A percentile compares a stretch with the other conserved stretches of the same genome.
phyloP scores from a whole-genome alignment of 2,329 filamentous ascomycete species.

The Aureobasidium lini region DNA sequence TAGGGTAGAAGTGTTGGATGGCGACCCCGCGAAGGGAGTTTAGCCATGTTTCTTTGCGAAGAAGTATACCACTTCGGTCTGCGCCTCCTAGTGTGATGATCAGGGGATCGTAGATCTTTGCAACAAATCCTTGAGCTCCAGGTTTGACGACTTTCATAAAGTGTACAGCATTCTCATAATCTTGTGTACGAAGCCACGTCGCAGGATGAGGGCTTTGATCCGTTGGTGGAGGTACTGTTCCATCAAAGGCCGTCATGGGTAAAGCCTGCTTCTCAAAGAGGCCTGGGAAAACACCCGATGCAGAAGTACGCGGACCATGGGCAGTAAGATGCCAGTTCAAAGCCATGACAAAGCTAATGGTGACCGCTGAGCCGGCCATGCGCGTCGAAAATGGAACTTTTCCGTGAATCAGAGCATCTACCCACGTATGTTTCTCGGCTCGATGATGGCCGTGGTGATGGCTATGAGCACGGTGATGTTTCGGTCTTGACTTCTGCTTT shows the following conservation, averaged over 20 bases:
- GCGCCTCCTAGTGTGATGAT: constrained; percentile 64
- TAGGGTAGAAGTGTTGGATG: constrained; percentile 62
- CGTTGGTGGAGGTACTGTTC: constrained; percentile 49
- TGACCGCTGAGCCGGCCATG: constrained; percentile 65
- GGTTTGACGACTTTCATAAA: constrained; percentile 71
- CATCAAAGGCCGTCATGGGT: constrained; percentile 13
- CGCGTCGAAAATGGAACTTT: constrained; percentile 62
- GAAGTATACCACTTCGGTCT: constrained; percentile 52
- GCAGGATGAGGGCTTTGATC: constrained; percentile 69
- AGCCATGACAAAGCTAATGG: constrained; percentile 63
- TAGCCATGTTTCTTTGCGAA: constrained; percentile 43
- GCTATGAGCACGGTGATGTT: not conserved
- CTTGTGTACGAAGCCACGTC: constrained; percentile 69
- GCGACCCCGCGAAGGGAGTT: constrained; percentile 42
- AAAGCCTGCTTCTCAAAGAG: constrained; percentile 14
- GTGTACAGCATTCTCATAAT: constrained; percentile 70
- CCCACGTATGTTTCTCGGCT: constrained; percentile 45
- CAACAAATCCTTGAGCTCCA: constrained; percentile 61
- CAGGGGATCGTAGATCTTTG: constrained; percentile 66
- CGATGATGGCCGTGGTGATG: constrained; percentile 9
- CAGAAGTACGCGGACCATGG: constrained; percentile 24
- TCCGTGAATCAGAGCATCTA: constrained; percentile 56
- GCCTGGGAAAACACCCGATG: constrained; percentile 6
- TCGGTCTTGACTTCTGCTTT: constrained; percentile 19
- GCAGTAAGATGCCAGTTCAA: constrained; percentile 75